Evolutionary conservation across 345 rosid genomes (phyloP).

Genomic region (Pseudoturritis turrita): DNA sequence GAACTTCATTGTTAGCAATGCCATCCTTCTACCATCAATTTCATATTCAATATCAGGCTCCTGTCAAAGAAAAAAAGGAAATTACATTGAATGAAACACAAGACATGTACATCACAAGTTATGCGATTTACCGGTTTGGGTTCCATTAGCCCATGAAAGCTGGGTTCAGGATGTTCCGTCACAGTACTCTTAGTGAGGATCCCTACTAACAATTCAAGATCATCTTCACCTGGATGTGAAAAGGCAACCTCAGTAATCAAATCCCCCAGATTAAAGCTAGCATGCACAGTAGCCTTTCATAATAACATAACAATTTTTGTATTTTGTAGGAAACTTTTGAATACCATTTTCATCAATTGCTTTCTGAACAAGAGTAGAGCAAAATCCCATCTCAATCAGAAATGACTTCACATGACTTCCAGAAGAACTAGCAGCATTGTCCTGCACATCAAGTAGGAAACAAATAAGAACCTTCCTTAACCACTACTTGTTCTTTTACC

Average conservation of each 20-base stretch:
- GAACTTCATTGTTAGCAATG: conserved; percentile 71
- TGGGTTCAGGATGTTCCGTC: conserved; percentile 9
- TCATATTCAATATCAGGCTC: conserved; percentile 56
- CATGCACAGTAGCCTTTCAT: neutral
- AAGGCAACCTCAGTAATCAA: conserved; percentile 18
- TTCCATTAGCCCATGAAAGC: conserved; percentile 20
- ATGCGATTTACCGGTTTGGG: conserved; percentile 27
- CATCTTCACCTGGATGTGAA: conserved; percentile 56
- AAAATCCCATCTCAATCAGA: conserved; percentile 77
- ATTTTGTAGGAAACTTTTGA: neutral
- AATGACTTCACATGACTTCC: conserved; percentile 56
- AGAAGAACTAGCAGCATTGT: conserved; percentile 74
- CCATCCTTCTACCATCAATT: conserved; percentile 50
- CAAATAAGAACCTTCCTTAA: conserved; percentile 5
- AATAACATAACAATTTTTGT: neutral
- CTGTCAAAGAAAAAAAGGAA: conserved; percentile 36
- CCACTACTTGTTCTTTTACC: neutral
- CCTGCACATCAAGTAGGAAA: conserved; percentile 41
- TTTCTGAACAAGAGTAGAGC: conserved; percentile 59
- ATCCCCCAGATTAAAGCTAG: neutral
- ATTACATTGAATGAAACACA: neutral
- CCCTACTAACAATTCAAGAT: conserved; percentile 67
- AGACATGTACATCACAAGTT: neutral
- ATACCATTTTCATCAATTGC: conserved; percentile 78
- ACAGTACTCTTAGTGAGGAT: conserved; percentile 38